Conservation (phyloP, 768 basidiomycete species). For the Pleurotus cornucopiae region DNA sequence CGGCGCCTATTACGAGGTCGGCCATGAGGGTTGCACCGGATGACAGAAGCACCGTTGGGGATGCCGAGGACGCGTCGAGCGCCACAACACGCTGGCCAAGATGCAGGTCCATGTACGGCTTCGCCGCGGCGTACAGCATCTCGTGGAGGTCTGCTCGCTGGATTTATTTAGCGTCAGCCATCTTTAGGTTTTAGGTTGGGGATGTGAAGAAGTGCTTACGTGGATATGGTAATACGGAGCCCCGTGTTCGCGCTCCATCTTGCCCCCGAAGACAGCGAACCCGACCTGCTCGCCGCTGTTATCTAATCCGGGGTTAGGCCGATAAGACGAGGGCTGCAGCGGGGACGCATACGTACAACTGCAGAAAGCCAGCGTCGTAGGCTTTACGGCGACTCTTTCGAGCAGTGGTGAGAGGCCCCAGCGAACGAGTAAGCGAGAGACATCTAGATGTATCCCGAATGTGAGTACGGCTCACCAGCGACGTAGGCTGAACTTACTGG, state of each 20-base stretch:
- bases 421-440: slow-evolving; percentile 37
- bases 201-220: slow-evolving; percentile 15
- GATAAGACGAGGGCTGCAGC: neutral
- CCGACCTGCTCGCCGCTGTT: slow-evolving; percentile 55
- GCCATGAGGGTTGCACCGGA: slow-evolving; percentile 34
- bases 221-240: slow-evolving; percentile 29
- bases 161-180: slow-evolving; percentile 13
- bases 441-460: slow-evolving; percentile 21
- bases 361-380: slow-evolving; percentile 32
- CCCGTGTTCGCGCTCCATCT: slow-evolving; percentile 20
- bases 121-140: slow-evolving; percentile 28
- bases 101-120: slow-evolving; percentile 29
- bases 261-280: slow-evolving; percentile 17
- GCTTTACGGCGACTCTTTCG: slow-evolving; percentile 29
- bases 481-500: slow-evolving; percentile 12
- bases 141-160: slow-evolving; percentile 48
- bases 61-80: slow-evolving; percentile 12
- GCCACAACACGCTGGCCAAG: slow-evolving; percentile 28
- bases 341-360: slow-evolving; percentile 27
- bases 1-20: slow-evolving; percentile 36
- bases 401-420: slow-evolving; percentile 44
- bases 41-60: slow-evolving; percentile 29
- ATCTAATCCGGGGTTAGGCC: slow-evolving; percentile 27
- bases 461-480: neutral
- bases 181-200: slow-evolving; percentile 13